Evolutionary conservation across 768 basidiomycete species (phyloP).

Genomic region (Lactarius pseudohatsudake): DNA sequence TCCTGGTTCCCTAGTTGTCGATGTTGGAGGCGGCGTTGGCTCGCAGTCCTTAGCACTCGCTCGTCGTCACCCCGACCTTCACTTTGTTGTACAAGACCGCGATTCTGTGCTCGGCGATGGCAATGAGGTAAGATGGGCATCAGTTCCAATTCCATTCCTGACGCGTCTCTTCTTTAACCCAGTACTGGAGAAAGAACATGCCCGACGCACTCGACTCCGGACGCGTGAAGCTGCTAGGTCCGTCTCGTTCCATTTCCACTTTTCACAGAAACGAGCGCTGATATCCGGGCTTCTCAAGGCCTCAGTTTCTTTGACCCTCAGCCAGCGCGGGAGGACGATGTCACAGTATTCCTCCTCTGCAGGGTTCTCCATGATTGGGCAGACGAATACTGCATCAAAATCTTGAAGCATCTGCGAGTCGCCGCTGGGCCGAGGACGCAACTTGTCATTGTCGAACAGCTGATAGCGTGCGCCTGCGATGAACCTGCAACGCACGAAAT

Average conservation of each 20-base stretch:
- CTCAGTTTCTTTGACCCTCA: background rate
- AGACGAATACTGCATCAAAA: background rate
- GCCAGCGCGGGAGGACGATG: background rate
- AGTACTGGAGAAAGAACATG: constrained; percentile 10
- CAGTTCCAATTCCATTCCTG: background rate
- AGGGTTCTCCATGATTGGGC: background rate
- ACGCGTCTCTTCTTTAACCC: background rate
- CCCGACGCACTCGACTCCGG: background rate
- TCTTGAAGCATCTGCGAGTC: background rate
- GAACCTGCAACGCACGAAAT: background rate
- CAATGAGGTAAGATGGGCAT: background rate
- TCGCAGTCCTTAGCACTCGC: no score
- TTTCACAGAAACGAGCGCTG: no score
- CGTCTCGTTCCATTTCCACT: background rate
- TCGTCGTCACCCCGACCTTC: no score
- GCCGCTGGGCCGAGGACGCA: background rate
- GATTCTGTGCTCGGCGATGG: background rate
- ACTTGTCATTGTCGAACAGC: background rate
- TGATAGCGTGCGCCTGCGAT: background rate
- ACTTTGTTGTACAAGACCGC: background rate
- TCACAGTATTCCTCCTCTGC: constrained; percentile 1
- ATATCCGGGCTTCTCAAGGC: background rate
- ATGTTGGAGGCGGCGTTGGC: no score
- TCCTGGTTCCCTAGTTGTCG: no score
- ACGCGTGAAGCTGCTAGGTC: background rate